Base-by-base conservation (phyloP, 1,284 basidiomycete species). In the Fomes fomentarius region DNA sequence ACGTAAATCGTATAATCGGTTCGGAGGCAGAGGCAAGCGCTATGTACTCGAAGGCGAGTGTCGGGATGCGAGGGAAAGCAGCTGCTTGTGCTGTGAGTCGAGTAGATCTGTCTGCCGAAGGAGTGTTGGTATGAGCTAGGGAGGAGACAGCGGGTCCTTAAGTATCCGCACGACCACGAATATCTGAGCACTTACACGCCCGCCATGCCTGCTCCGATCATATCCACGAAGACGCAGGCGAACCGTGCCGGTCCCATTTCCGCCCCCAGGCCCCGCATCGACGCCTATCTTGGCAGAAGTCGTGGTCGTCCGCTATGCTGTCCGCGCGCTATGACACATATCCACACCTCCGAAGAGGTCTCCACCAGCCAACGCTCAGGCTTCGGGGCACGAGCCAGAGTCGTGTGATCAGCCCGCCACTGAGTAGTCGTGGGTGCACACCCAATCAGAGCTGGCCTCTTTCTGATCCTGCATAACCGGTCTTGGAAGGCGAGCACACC, bases 361-460 rank as follows among this genome's bases (percentile, higher is more conserved):
- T 30, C 12, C 28, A 6, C 28, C 28, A 35, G 38, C 41, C 25
- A 30, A 45, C 42, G 19, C 25, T 35, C 40, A 34, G 26, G 19
- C 41, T 28, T 30, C 40, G 25, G 47, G 24, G 19, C 51, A 53
- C 48, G 56, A 54, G 54, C 51, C 51, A 43, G 47, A 37, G 57
- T 58, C 60, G 57, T 61, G 60, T 61, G 60, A 61, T 61, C 56
- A 45, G 54, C 52, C 52, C 57, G 42, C 40, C 31, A 21, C 21
- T n/a, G 2, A 22, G 17, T 6, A 30, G 28, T 50, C 50, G 54
- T 60, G 47, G 40, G 39, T 53, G 40, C 50, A 33, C 50, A 43
- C 48, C 54, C 50, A 56, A 58, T 57, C 56, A 58, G 56, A 57
- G 47, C 15, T 25, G 28, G 38, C 26, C 38, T 9, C 53, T 39